Percentiles rank a stretch among this genome's conserved stretches.
Evolutionary conservation across 371 early-diverging fungal species (phyloP).

Genomic region (Mortierella sp.): DNA sequence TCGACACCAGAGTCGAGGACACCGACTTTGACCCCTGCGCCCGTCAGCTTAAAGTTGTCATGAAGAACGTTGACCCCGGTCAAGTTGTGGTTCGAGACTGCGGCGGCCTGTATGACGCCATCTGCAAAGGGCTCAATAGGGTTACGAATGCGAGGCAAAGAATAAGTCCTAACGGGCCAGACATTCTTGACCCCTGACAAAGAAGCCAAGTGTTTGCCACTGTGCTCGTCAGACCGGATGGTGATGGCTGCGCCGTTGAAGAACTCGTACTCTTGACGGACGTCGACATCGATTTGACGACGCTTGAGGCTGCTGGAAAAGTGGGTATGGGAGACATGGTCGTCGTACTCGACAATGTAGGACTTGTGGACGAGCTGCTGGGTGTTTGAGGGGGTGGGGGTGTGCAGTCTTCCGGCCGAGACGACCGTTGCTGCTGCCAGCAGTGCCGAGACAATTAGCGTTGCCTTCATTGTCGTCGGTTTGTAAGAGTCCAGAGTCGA

Average conservation of each 20-base stretch:
- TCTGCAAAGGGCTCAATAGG: constrained; percentile 6
- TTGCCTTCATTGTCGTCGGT: constrained; percentile 24
- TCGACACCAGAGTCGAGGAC: constrained; percentile 70
- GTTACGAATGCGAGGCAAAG: constrained; percentile 19
- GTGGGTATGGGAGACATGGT: constrained; percentile 14
- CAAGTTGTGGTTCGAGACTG: constrained; percentile 61
- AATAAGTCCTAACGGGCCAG: constrained; percentile 33
- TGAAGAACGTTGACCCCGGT: constrained; percentile 75
- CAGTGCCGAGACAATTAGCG: constrained; percentile 27
- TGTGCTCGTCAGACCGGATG: constrained; percentile 24
- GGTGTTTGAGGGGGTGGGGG: background rate
- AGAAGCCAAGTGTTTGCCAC: constrained; percentile 29
- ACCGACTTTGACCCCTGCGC: constrained; percentile 73
- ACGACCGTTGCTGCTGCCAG: constrained; percentile 36
- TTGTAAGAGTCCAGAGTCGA: background rate
- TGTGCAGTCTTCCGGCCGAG: constrained; percentile 37
- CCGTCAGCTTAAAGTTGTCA: constrained; percentile 62
- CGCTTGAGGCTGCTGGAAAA: constrained; percentile 27
- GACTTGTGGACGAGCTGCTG: constrained; percentile 15
- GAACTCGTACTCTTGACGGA: constrained; percentile 40
- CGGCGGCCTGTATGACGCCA: constrained; percentile 18
- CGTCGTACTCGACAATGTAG: constrained; percentile 37
- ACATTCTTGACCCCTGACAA: constrained; percentile 48
- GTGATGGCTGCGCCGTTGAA: constrained; percentile 46
- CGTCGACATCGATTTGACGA: constrained; percentile 31